Percentiles rank a stretch among this genome's conserved stretches.
These are phyloP conservation scores for Neurospora sp. DNA, from an alignment of 495 filamentous ascomycete genomes.

Conservation along the genomic window DNA sequence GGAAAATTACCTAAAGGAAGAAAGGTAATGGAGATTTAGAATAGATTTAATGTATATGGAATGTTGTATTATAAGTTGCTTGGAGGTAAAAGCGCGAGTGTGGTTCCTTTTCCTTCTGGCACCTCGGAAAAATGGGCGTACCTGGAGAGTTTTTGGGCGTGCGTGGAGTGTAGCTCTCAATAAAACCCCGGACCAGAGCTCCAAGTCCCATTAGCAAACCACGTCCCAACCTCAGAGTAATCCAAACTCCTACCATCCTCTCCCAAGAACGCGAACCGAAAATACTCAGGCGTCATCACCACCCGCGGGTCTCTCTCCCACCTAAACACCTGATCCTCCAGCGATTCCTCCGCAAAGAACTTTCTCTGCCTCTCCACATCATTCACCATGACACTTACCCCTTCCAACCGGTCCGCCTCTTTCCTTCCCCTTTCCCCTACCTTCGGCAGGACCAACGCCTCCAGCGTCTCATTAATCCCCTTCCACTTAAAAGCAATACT, in stretches of 20 bases:
- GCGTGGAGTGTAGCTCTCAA: too few relatives aligned
- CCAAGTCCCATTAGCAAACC: conserved; percentile 20
- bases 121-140: too few relatives aligned
- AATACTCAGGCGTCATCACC: conserved; percentile 13
- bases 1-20: too few relatives aligned
- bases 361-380: conserved; percentile 20
- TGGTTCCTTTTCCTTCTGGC: too few relatives aligned
- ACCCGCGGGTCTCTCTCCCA: conserved; percentile 8
- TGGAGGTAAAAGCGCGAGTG: too few relatives aligned
- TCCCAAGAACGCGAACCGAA: conserved; percentile 12
- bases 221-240: conserved; percentile 15
- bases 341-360: conserved; percentile 10
- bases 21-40: too few relatives aligned
- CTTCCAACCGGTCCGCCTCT: background rate
- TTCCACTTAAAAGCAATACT: conserved; percentile 44
- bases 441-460: background rate
- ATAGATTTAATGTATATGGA: too few relatives aligned
- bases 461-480: conserved; percentile 17
- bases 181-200: conserved; percentile 16
- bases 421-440: background rate
- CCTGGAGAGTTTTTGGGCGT: too few relatives aligned
- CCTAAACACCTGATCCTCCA: conserved; percentile 12
- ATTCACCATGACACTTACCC: conserved; percentile 20
- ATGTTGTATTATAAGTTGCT: too few relatives aligned
- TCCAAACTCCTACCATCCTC: conserved; percentile 9